phyloP scores from a whole-genome alignment of 495 filamentous ascomycete genomes.

The Talaromyces borbonicus region DNA sequence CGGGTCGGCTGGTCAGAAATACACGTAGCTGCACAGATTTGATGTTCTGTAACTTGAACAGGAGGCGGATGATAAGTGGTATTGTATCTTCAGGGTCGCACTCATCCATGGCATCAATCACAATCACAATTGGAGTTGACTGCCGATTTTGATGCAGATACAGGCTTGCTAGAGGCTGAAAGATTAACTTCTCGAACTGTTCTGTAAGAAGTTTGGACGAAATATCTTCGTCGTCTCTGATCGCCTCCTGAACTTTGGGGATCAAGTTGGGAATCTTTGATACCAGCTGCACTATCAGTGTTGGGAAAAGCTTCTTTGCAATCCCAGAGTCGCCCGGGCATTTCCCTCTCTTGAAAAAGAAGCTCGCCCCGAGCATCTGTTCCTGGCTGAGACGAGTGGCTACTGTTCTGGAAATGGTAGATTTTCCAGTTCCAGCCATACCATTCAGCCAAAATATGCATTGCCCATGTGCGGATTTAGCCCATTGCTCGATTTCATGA shows the following conservation, averaged over 20 bases:
- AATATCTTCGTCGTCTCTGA: conserved; percentile 18
- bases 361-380: conserved; percentile 15
- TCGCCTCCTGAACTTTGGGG: conserved; percentile 19
- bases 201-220: conserved; percentile 18
- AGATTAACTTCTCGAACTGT: conserved; percentile 35
- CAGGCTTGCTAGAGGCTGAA: conserved; percentile 17
- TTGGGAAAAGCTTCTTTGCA: conserved; percentile 26
- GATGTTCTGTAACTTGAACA: conserved; percentile 9
- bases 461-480: conserved; percentile 4
- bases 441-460: conserved; percentile 24
- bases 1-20: conserved; percentile 19
- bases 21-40: conserved; percentile 11
- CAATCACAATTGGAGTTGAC: conserved; percentile 9
- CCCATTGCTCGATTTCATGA: conserved; percentile 10
- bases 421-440: conserved; percentile 23
- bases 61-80: conserved; percentile 10
- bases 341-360: conserved; percentile 37
- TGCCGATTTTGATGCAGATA: neutral
- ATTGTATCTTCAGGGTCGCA: conserved; percentile 10
- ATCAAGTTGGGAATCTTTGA: conserved; percentile 13
- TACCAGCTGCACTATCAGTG: conserved; percentile 29
- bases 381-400: neutral
- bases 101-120: conserved; percentile 17
- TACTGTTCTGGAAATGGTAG: conserved; percentile 13
- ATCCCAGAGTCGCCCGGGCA: conserved; percentile 24